These are phyloP conservation scores for Monilinia fructicola DNA, from an alignment of 2,329 filamentous ascomycete species.

Conservation along the genomic window DNA sequence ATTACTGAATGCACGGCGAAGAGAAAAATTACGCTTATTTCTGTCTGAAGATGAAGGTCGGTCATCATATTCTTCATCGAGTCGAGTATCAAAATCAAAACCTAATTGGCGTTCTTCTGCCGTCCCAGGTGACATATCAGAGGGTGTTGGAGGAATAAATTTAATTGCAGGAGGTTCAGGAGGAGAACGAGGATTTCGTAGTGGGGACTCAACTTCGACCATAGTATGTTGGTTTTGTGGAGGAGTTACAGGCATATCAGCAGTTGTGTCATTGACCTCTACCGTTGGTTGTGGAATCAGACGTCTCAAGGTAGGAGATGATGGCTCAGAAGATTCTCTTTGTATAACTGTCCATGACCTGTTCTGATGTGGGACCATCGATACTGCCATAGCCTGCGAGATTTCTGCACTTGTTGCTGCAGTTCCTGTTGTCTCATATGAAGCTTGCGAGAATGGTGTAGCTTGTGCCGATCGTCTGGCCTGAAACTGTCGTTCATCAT, in stretches of 20 bases:
- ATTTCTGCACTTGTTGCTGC: slow-evolving; percentile 53
- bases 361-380: slow-evolving; percentile 64
- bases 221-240: slow-evolving; percentile 50
- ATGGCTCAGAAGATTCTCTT: slow-evolving; percentile 9
- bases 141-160: slow-evolving; percentile 63
- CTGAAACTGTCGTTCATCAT: slow-evolving; percentile 41
- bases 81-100: slow-evolving; percentile 44
- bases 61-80: slow-evolving; percentile 41
- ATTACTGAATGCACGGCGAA: slow-evolving; percentile 54
- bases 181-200: slow-evolving; percentile 61
- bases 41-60: slow-evolving; percentile 41
- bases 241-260: slow-evolving; percentile 50
- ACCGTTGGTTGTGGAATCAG: slow-evolving; percentile 25
- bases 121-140: slow-evolving; percentile 54
- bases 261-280: slow-evolving; percentile 43
- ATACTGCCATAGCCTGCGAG: slow-evolving; percentile 61
- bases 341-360: slow-evolving; percentile 46
- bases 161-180: slow-evolving; percentile 58
- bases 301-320: slow-evolving; percentile 22
- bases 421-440: slow-evolving; percentile 60
- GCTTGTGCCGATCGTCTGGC: slow-evolving; percentile 54
- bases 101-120: slow-evolving; percentile 55
- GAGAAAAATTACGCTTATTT: slow-evolving; percentile 49
- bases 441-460: slow-evolving; percentile 62
- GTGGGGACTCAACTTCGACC: slow-evolving; percentile 59